Percentiles rank a stretch among this genome's conserved stretches.
phyloP scores from a whole-genome alignment of 208 protist species.

The Leishmania aethiopica region DNA sequence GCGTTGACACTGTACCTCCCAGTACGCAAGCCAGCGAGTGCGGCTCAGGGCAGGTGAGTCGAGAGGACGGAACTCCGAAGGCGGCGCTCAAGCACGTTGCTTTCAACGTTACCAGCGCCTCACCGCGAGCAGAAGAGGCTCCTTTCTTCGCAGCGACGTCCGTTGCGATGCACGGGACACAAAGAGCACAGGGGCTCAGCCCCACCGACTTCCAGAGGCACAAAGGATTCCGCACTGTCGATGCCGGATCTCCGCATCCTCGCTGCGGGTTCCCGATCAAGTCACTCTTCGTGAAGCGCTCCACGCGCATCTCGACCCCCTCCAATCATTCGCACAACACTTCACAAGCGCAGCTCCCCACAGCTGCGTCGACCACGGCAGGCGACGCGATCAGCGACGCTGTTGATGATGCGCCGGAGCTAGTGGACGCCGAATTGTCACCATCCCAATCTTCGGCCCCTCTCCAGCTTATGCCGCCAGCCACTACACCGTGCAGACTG shows the following conservation, averaged over 20 bases:
- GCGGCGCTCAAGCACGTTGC: not conserved
- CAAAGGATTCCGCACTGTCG: not conserved
- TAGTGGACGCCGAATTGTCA: not conserved
- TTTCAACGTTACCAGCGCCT: not conserved
- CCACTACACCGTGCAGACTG: not conserved
- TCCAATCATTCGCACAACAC: not conserved
- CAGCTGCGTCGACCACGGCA: not conserved
- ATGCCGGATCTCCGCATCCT: not conserved
- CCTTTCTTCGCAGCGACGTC: not conserved
- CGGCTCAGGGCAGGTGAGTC: not conserved
- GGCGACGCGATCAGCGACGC: not conserved
- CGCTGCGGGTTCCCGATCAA: not conserved
- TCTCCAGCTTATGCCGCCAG: not conserved
- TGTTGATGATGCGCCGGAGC: not conserved
- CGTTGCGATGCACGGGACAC: not conserved
- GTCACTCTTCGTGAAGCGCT: not conserved
- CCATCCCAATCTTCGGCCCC: not conserved
- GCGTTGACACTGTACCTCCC: not conserved
- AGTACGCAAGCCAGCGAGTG: not conserved
- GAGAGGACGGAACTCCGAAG: not conserved
- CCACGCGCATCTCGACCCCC: not conserved
- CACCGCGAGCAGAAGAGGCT: not conserved
- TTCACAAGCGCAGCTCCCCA: not conserved
- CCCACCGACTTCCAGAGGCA: not conserved
- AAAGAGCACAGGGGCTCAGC: not conserved